phyloP scores from a whole-genome alignment of 2,329 filamentous ascomycete genomes.

The Botrytis galanthina region DNA sequence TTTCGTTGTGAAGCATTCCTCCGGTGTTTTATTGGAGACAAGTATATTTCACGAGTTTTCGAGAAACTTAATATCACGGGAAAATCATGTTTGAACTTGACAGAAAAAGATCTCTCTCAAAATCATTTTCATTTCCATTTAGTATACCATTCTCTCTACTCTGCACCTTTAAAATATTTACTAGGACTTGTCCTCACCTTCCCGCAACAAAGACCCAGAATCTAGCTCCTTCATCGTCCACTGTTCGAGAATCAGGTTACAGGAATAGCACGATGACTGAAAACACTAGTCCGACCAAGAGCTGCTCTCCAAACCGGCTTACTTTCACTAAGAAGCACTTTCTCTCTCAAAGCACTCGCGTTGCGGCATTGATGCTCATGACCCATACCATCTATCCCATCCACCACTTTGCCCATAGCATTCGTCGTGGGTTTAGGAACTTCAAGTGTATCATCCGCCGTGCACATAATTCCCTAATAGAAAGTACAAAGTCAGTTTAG shows the following conservation, averaged over 20 bases:
- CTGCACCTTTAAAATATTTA: background rate
- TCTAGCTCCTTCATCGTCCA: background rate
- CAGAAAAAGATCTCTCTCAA: background rate
- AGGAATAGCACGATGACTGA: background rate
- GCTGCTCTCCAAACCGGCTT: constrained; percentile 1
- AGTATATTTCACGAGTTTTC: background rate
- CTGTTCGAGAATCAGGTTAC: background rate
- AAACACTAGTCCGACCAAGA: background rate
- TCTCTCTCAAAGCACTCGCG: background rate
- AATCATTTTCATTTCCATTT: background rate
- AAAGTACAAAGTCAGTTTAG: background rate
- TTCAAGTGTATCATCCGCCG: background rate
- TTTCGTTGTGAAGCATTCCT: background rate
- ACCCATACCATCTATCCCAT: background rate
- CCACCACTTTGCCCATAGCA: background rate
- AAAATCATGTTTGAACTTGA: background rate
- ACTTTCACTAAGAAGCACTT: background rate
- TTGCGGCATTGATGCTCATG: background rate
- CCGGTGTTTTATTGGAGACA: background rate
- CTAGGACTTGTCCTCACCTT: background rate
- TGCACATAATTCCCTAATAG: background rate
- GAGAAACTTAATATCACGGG: background rate
- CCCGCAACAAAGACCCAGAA: background rate
- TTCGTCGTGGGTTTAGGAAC: background rate
- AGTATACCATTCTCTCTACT: background rate